A percentile compares a stretch with the other conserved stretches of the same genome.
Evolutionary conservation across 805 yeast genomes (phyloP).

Genomic region (Candida montana): DNA sequence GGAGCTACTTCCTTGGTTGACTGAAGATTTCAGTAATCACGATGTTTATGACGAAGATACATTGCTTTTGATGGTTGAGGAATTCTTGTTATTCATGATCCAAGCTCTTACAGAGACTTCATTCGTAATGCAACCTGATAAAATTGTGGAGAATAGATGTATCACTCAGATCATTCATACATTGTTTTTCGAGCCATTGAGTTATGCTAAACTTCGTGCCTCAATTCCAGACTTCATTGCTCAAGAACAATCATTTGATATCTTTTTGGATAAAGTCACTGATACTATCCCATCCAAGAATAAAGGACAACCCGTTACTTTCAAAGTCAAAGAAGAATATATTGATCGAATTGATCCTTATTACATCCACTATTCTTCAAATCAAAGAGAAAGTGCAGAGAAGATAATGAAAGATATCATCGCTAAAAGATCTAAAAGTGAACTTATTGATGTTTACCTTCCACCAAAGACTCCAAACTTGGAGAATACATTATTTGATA

Average conservation of each 20-base stretch:
- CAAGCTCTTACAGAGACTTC: slow-evolving; percentile 63
- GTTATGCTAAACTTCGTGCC: slow-evolving; percentile 63
- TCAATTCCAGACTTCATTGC: slow-evolving; percentile 73
- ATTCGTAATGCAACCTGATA: slow-evolving; percentile 46
- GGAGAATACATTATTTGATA: slow-evolving; percentile 34
- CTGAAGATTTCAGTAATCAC: slow-evolving; percentile 33
- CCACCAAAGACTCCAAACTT: slow-evolving; percentile 43
- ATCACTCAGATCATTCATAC: slow-evolving; percentile 74
- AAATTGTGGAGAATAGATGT: slow-evolving; percentile 45
- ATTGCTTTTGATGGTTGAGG: slow-evolving; percentile 68
- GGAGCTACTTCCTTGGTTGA: slow-evolving; percentile 54
- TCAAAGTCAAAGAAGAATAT: slow-evolving; percentile 55
- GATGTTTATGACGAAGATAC: slow-evolving; percentile 41
- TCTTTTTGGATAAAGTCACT: slow-evolving; percentile 50
- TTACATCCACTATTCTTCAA: slow-evolving; percentile 70
- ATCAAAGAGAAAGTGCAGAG: slow-evolving; percentile 81
- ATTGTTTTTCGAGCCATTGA: slow-evolving; percentile 68
- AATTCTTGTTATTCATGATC: slow-evolving; percentile 64
- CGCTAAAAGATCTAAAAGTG: slow-evolving; percentile 33
- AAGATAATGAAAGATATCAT: slow-evolving; percentile 49
- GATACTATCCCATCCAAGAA: slow-evolving; percentile 58
- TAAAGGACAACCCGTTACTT: slow-evolving; percentile 54
- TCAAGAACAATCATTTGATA: slow-evolving; percentile 69
- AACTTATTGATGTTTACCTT: slow-evolving; percentile 46
- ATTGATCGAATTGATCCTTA: slow-evolving; percentile 68